Base-by-base conservation (phyloP, 805 yeast genomes). In the Ogataea kodamae region DNA sequence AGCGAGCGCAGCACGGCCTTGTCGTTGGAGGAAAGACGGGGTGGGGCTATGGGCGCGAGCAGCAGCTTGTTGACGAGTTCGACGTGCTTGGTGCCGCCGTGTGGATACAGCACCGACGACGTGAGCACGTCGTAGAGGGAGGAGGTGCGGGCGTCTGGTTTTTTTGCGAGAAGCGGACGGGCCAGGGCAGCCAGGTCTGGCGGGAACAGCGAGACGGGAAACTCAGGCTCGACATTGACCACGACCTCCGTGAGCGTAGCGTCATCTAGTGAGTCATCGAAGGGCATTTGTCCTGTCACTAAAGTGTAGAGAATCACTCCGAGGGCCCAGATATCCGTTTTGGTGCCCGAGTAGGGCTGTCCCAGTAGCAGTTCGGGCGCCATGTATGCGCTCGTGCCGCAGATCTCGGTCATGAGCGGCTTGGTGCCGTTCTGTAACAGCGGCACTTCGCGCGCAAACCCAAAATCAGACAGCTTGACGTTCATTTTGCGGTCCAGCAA, bases 361-460 rank as follows among this genome's bases (percentile, higher is more conserved):
- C 78, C 70, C 35, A 67, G 65, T 11, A 89, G 65, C 42, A 92
- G 65, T 54, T 90, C 98, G 0, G 98, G 98, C 0, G 98, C 96
- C 96, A 90, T 89, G 55, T 90, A 90, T 3, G 87, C 94, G 1
- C 88, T 78, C 0, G 97, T 90, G 3, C 98, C 98, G 60, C 98
- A 90, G 1, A 88, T 69, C 0, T 96, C 92, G 30, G 81, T 83
- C 20, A 90, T 60, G 28, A 81, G 58, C 5, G 57, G 45, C 18
- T 43, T 43, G 4, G 50, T 16, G 8, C 58, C 54, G 34, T 50
- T 33, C 31, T 50, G 51, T 9, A 45, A 43, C 34, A 45, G 46
- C 0, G 67, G 65, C 2, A 57, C 76, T 48, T 86, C 96, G 42
- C 97, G 67, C 0, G 96, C 86, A 57, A 90, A 90, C 0, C 98